phyloP scores from a whole-genome alignment of 306 rosid genomes.

The Pterocarpus macrocarpus region DNA sequence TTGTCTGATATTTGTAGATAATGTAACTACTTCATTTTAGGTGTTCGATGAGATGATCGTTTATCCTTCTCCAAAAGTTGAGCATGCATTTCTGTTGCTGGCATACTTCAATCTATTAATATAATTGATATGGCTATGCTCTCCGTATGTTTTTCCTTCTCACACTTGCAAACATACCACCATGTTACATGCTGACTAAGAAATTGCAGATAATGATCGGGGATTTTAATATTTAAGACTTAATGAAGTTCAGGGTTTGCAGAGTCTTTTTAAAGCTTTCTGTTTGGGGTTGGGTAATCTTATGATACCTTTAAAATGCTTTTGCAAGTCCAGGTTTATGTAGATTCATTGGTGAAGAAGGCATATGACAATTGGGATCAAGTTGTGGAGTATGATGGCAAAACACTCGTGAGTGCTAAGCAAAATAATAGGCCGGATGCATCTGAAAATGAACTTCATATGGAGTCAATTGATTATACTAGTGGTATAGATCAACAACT shows the following conservation, averaged over 20 bases:
- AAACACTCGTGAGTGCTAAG: conserved; percentile 70
- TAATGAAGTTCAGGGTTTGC: conserved; percentile 29
- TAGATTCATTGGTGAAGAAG: conserved; percentile 90
- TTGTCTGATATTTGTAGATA: conserved; percentile 6
- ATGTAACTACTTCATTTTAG: not conserved
- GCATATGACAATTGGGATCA: conserved; percentile 96
- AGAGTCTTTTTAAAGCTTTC: conserved; percentile 31
- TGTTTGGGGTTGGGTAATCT: conserved; percentile 33
- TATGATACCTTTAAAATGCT: conserved; percentile 40
- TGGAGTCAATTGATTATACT: conserved; percentile 57
- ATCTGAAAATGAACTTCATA: conserved; percentile 65
- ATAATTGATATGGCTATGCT: conserved; percentile 12
- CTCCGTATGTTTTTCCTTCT: conserved; percentile 24
- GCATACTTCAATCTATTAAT: conserved; percentile 34
- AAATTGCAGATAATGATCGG: conserved; percentile 9
- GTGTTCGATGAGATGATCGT: conserved; percentile 17
- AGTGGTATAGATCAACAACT: conserved; percentile 65
- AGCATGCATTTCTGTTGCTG: conserved; percentile 27
- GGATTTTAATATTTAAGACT: conserved; percentile 28
- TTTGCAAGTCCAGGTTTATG: conserved; percentile 77
- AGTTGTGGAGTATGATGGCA: conserved; percentile 92
- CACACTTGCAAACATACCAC: conserved; percentile 6
- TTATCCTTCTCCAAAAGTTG: conserved; percentile 17
- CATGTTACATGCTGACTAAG: conserved; percentile 18
- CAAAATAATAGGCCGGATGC: conserved; percentile 55